A percentile compares a stretch with the other conserved stretches of the same genome.
Conservation (phyloP, 768 basidiomycete genomes). For the Leccinum aurantiacum region DNA sequence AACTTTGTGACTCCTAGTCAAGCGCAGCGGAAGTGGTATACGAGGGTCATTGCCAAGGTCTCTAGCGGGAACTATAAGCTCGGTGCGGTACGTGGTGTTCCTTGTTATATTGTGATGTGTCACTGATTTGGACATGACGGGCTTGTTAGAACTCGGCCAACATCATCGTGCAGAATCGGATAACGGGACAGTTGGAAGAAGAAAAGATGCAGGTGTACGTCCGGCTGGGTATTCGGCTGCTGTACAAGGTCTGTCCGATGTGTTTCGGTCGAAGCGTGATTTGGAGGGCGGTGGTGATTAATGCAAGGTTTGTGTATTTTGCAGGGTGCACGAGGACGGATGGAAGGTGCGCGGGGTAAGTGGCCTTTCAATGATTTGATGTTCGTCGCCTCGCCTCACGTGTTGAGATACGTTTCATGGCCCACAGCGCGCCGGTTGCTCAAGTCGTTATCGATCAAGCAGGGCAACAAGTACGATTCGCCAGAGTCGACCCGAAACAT, state of each 20-base stretch:
- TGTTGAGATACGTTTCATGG: constrained; percentile 36
- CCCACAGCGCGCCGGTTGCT: constrained; percentile 64
- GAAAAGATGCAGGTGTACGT: constrained; percentile 99
- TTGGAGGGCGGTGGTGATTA: not conserved
- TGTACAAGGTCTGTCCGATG: constrained; percentile 67
- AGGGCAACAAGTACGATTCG: constrained; percentile 89
- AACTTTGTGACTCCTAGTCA: constrained; percentile 94
- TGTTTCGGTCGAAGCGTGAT: not conserved
- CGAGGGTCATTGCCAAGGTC: constrained; percentile 84
- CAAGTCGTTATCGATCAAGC: constrained; percentile 89
- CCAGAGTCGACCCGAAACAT: constrained; percentile 86
- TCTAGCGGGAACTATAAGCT: constrained; percentile 85
- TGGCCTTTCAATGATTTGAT: constrained; percentile 1
- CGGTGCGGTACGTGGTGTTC: constrained; percentile 64
- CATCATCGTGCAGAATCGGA: constrained; percentile 94
- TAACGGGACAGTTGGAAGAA: constrained; percentile 90
- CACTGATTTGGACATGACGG: not conserved
- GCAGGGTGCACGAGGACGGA: constrained; percentile 78
- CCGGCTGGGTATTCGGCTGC: constrained; percentile 83
- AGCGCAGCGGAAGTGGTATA: constrained; percentile 97
- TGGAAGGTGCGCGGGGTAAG: constrained; percentile 86
- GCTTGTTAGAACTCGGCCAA: constrained; percentile 86
- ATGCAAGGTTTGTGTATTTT: not conserved
- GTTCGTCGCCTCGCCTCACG: not conserved
- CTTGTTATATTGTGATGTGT: not conserved